These are phyloP conservation scores for Sodiomyces alkalinus DNA, from an alignment of 2,329 filamentous ascomycete genomes.

Conservation along the genomic window DNA sequence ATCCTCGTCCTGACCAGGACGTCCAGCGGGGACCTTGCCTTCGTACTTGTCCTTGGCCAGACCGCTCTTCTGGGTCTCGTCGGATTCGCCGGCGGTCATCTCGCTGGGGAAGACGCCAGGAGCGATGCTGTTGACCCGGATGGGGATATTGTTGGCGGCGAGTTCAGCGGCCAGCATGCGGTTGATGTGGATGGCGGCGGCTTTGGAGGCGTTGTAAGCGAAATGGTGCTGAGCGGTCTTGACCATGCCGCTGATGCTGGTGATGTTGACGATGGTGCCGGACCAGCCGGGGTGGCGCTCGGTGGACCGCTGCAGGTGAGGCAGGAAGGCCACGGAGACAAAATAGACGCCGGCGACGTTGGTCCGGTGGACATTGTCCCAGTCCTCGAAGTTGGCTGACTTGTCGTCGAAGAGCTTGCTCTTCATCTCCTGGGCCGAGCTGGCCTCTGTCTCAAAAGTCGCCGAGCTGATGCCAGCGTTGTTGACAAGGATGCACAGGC, in stretches of 20 bases:
- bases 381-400: slow-evolving; percentile 44
- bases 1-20: slow-evolving; percentile 56
- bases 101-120: slow-evolving; percentile 58
- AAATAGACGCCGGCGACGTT: slow-evolving; percentile 61
- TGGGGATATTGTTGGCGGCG: slow-evolving; percentile 40
- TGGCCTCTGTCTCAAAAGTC: slow-evolving; percentile 37
- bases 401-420: slow-evolving; percentile 54
- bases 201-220: slow-evolving; percentile 49
- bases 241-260: slow-evolving; percentile 49
- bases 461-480: slow-evolving; percentile 49
- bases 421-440: slow-evolving; percentile 35
- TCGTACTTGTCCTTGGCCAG: slow-evolving; percentile 41
- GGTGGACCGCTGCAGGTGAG: slow-evolving; percentile 39
- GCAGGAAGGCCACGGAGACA: slow-evolving; percentile 45
- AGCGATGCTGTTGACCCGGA: slow-evolving; percentile 58
- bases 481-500: slow-evolving; percentile 52
- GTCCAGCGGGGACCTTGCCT: slow-evolving; percentile 44
- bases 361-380: slow-evolving; percentile 57
- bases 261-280: slow-evolving; percentile 51
- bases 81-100: slow-evolving; percentile 44
- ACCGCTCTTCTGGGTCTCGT: slow-evolving; percentile 39
- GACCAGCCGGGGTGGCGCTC: slow-evolving; percentile 31
- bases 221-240: slow-evolving; percentile 51
- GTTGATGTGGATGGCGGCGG: slow-evolving; percentile 47
- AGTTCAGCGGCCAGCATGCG: slow-evolving; percentile 49